Conservation (phyloP, 2,329 filamentous ascomycete genomes). For the Monosporascus sp. region DNA sequence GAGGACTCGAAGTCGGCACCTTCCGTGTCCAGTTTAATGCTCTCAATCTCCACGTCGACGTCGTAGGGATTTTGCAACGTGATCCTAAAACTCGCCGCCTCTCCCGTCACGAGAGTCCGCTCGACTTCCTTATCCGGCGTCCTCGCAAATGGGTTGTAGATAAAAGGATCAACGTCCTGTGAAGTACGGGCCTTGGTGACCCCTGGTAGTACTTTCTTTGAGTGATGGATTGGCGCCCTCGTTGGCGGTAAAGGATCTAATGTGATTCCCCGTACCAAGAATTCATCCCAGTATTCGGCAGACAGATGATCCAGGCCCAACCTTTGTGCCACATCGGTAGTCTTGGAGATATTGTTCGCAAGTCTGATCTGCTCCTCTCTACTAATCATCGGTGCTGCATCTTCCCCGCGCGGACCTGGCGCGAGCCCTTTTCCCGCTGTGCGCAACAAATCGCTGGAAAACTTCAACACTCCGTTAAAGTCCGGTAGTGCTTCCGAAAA, state of each 20-base stretch:
- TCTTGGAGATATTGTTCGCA: constrained; percentile 81
- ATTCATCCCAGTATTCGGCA: constrained; percentile 96
- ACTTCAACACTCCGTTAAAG: constrained; percentile 82
- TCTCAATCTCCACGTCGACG: constrained; percentile 85
- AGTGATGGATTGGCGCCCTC: constrained; percentile 62
- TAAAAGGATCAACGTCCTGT: constrained; percentile 74
- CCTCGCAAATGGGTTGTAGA: constrained; percentile 91
- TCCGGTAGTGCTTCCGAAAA: constrained; percentile 92
- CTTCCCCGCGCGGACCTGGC: constrained; percentile 62
- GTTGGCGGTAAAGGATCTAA: constrained; percentile 59
- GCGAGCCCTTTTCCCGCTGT: constrained; percentile 78
- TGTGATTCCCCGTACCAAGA: constrained; percentile 74
- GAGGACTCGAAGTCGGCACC: constrained; percentile 68
- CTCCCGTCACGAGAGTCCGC: constrained; percentile 70
- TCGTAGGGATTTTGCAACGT: constrained; percentile 93
- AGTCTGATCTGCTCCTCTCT: constrained; percentile 82
- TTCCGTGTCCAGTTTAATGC: constrained; percentile 67
- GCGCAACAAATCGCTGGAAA: constrained; percentile 78
- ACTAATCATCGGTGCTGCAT: constrained; percentile 65
- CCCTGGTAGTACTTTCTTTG: constrained; percentile 49
- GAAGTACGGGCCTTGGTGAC: constrained; percentile 46
- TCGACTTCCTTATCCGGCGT: constrained; percentile 57
- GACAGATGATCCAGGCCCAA: constrained; percentile 65
- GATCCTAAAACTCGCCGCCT: constrained; percentile 72
- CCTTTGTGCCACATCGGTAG: constrained; percentile 69